Conservation (phyloP, 768 basidiomycete genomes). For the Kwoniella sp. region DNA sequence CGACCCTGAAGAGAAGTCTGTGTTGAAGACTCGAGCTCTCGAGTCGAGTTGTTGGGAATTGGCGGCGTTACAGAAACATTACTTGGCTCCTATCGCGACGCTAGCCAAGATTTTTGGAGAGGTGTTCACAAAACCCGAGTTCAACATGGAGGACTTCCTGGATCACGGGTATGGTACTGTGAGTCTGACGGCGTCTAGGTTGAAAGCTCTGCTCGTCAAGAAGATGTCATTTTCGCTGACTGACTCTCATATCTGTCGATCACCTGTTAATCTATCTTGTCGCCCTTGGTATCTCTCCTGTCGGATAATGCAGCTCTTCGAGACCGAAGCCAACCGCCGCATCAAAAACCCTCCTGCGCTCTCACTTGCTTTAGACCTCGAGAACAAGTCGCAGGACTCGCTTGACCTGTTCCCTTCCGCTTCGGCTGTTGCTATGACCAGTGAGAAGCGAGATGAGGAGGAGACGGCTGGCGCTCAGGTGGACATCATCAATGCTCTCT, state of each 20-base stretch:
- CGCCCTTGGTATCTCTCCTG: too few relatives aligned
- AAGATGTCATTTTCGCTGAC: neutral
- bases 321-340: slow-evolving; percentile 75
- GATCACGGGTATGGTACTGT: slow-evolving; percentile 67
- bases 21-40: slow-evolving; percentile 74
- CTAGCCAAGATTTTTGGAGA: slow-evolving; percentile 82
- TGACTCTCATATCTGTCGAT: neutral
- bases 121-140: slow-evolving; percentile 87
- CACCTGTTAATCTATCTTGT: neutral
- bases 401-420: slow-evolving; percentile 16
- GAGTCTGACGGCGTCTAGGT: slow-evolving; percentile 41
- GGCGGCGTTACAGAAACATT: slow-evolving; percentile 73
- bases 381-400: slow-evolving; percentile 13
- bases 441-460: neutral
- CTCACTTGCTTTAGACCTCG: slow-evolving; percentile 47
- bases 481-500: neutral
- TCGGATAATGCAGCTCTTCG: slow-evolving; percentile 67
- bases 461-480: neutral
- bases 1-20: slow-evolving; percentile 67
- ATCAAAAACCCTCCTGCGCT: slow-evolving; percentile 76
- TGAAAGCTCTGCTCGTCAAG: neutral
- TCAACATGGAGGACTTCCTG: slow-evolving; percentile 90
- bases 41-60: slow-evolving; percentile 94
- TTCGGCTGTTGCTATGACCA: neutral
- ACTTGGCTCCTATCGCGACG: slow-evolving; percentile 83